Percentiles rank a stretch among this genome's conserved stretches.
phyloP scores from a whole-genome alignment of 305 asterid genomes.

The Fraxinus platypoda region DNA sequence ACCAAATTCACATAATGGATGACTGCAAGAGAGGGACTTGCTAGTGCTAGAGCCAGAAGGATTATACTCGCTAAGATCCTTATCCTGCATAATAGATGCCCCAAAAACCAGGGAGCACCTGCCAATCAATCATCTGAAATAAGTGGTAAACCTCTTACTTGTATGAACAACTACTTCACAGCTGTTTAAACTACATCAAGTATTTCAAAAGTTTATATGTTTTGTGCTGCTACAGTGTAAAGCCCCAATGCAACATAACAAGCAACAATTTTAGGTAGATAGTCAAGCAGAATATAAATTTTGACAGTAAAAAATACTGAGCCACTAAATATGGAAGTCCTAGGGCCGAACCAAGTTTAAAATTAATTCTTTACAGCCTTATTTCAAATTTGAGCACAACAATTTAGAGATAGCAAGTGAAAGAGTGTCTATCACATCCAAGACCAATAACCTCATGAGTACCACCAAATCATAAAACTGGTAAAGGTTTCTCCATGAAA shows the following conservation, averaged over 20 bases:
- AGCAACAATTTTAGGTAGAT: conserved; percentile 4
- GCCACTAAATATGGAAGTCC: conserved; percentile 3
- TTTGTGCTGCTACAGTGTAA: not conserved
- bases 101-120: conserved; percentile 63
- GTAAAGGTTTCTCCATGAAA: conserved; percentile 15
- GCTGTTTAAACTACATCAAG: conserved; percentile 6
- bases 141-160: conserved; percentile 45
- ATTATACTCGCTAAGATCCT: conserved; percentile 54
- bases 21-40: conserved; percentile 50
- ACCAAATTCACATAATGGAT: conserved; percentile 45
- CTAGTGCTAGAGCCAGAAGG: conserved; percentile 60
- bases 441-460: not conserved
- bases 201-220: not conserved
- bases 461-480: not conserved
- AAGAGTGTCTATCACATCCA: not conserved
- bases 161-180: conserved; percentile 22
- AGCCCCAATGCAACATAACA: conserved; percentile 7
- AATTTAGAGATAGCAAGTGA: conserved; percentile 7
- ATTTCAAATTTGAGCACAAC: not conserved
- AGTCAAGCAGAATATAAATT: not conserved
- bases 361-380: conserved; percentile 10
- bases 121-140: conserved; percentile 61
- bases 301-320: not conserved
- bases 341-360: not conserved
- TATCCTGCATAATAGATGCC: conserved; percentile 72